Conservation (phyloP, 1,284 basidiomycete species). For the Cutaneotrichosporon mucoides region DNA sequence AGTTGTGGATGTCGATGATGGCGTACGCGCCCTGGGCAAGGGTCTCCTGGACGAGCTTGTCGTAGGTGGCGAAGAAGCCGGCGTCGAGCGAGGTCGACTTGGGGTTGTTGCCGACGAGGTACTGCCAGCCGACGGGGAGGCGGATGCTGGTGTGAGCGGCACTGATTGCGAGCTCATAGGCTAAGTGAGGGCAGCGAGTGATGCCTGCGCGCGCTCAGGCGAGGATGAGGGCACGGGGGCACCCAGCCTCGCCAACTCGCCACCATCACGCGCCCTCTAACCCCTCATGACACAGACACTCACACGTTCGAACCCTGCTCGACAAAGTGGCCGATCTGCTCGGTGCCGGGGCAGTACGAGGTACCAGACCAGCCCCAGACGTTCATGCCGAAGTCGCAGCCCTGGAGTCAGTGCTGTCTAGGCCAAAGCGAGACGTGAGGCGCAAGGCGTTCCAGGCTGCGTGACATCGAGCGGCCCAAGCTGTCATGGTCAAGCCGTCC, state of each 20-base stretch:
- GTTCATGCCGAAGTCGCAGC: constrained; percentile 37
- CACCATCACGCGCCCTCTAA: no score
- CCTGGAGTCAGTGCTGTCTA: constrained; percentile 16
- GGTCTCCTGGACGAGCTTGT: constrained; percentile 53
- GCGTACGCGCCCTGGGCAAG: constrained; percentile 54
- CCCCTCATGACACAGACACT: neutral
- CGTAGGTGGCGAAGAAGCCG: constrained; percentile 53
- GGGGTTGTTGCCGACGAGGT: constrained; percentile 54
- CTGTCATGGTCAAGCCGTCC: no score
- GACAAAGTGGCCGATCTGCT: constrained; percentile 59
- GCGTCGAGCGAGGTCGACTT: constrained; percentile 46
- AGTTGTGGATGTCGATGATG: constrained; percentile 55
- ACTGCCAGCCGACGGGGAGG: constrained; percentile 57
- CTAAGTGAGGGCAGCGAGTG: no score
- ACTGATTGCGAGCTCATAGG: no score
- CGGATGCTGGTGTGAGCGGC: constrained; percentile 32
- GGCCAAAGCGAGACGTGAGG: no score
- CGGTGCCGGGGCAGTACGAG: constrained; percentile 50
- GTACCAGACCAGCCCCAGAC: constrained; percentile 26
- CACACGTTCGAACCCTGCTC: constrained; percentile 37
- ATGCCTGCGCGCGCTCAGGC: no score
- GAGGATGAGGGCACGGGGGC: no score
- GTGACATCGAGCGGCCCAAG: no score
- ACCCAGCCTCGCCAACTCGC: no score
- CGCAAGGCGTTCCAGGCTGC: no score